Evolutionary conservation across 352 stramenopile genomes (phyloP).

Genomic region (Globisporangium echinulatum): DNA sequence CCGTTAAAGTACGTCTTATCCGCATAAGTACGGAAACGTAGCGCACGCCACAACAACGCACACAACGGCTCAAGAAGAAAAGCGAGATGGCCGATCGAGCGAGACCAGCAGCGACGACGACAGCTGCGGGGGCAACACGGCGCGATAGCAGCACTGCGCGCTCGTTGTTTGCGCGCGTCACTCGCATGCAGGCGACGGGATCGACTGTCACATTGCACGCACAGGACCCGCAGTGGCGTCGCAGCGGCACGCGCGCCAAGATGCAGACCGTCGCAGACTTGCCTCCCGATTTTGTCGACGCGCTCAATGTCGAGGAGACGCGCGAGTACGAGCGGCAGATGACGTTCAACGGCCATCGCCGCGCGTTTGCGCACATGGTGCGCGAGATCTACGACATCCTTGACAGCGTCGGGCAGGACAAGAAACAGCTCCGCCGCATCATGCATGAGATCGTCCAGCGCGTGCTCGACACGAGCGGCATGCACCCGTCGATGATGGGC

Average conservation of each 20-base stretch:
- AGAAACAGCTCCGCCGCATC: constrained; percentile 48
- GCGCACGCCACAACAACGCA: too few species aligned
- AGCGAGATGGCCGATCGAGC: too few species aligned
- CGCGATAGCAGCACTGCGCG: neutral
- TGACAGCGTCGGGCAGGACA: constrained; percentile 34
- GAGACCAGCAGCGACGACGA: too few species aligned
- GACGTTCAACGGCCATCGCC: constrained; percentile 40
- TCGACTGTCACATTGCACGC: constrained; percentile 12
- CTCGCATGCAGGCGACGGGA: constrained; percentile 60
- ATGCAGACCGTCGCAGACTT: constrained; percentile 57
- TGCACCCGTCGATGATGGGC: constrained; percentile 23
- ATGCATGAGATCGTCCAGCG: constrained; percentile 70
- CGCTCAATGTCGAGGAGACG: constrained; percentile 37
- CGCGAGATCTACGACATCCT: constrained; percentile 66
- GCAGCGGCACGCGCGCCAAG: constrained; percentile 21
- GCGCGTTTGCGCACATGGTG: constrained; percentile 45
- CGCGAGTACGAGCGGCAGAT: constrained; percentile 36
- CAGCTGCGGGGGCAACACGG: too few species aligned
- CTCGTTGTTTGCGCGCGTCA: constrained; percentile 44
- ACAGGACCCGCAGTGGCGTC: constrained; percentile 28
- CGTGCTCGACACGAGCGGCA: constrained; percentile 56
- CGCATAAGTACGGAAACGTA: too few species aligned
- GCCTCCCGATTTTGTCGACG: constrained; percentile 31
- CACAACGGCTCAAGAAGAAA: too few species aligned
- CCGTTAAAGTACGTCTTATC: too few species aligned